A percentile compares a stretch with the other conserved stretches of the same genome.
Conservation (phyloP, 129 eudicot genomes). For the Saussurea involucrata region DNA sequence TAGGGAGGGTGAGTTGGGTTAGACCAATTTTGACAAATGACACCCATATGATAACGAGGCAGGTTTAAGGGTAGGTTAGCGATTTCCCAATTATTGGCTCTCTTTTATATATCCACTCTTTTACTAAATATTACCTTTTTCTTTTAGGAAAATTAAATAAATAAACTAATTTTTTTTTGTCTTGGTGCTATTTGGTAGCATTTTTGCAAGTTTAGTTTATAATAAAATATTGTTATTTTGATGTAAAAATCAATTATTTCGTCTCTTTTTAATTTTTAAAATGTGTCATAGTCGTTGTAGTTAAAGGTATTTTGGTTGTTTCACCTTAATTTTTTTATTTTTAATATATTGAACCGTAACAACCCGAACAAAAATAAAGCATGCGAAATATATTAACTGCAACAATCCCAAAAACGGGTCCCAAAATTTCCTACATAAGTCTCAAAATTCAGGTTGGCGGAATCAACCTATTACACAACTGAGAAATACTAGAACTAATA, state of each 20-base stretch:
- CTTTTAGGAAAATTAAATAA: background rate
- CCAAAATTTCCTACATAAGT: too few species aligned
- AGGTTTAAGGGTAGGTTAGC: constrained; percentile 37
- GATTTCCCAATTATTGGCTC: constrained; percentile 29
- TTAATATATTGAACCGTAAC: background rate
- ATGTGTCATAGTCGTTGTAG: background rate
- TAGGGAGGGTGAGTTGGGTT: constrained; percentile 45
- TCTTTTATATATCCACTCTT: constrained; percentile 21
- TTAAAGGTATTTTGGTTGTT: background rate
- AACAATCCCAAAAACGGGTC: too few species aligned
- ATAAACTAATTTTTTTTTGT: background rate
- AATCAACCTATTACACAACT: too few species aligned
- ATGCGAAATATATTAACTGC: too few species aligned
- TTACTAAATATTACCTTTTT: constrained; percentile 21
- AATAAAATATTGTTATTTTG: background rate
- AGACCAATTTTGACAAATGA: constrained; percentile 27
- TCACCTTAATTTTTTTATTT: background rate
- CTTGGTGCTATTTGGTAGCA: background rate
- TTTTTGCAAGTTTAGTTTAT: background rate
- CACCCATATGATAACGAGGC: constrained; percentile 31
- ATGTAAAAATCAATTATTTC: background rate
- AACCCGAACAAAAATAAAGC: too few species aligned
- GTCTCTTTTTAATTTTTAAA: background rate
- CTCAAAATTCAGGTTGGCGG: too few species aligned
- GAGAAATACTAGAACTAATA: too few species aligned